Evolutionary conservation across 352 stramenopile genomes (phyloP).

Genomic region (Phytopythium sindhum): DNA sequence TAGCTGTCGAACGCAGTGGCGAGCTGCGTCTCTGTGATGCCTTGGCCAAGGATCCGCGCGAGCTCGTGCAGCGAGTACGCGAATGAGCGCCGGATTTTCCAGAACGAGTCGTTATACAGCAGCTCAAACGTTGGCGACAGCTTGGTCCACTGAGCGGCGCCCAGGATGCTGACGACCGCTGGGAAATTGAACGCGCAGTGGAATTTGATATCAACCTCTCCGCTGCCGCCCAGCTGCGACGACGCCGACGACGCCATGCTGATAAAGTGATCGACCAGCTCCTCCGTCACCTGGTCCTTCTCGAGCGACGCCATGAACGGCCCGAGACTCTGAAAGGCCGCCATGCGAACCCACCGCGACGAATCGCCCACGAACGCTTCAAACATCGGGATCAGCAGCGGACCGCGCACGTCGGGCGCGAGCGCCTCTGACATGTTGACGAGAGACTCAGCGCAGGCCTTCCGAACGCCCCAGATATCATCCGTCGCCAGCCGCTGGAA

Average conservation of each 20-base stretch:
- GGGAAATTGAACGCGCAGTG: slow-evolving; percentile 92
- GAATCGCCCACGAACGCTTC: slow-evolving; percentile 85
- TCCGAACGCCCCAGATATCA: slow-evolving; percentile 93
- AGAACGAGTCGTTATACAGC: slow-evolving; percentile 79
- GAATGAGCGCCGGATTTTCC: slow-evolving; percentile 91
- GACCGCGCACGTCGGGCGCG: slow-evolving; percentile 60
- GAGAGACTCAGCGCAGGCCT: slow-evolving; percentile 90
- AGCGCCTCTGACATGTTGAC: slow-evolving; percentile 86
- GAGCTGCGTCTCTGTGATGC: slow-evolving; percentile 78
- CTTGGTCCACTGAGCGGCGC: slow-evolving; percentile 59
- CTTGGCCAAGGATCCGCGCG: slow-evolving; percentile 72
- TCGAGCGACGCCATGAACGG: slow-evolving; percentile 83
- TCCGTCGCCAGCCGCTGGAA: slow-evolving; percentile 91
- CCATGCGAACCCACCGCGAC: slow-evolving; percentile 93
- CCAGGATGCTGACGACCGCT: slow-evolving; percentile 82
- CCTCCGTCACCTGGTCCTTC: slow-evolving; percentile 72
- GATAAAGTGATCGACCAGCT: slow-evolving; percentile 78
- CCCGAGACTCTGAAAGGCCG: slow-evolving; percentile 90
- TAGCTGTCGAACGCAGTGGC: slow-evolving; percentile 82
- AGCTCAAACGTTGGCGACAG: slow-evolving; percentile 79
- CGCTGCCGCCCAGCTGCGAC: slow-evolving; percentile 58
- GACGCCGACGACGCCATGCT: slow-evolving; percentile 74
- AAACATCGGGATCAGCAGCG: slow-evolving; percentile 87
- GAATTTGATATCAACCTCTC: slow-evolving; percentile 88
- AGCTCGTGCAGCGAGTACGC: slow-evolving; percentile 91